A percentile compares a stretch with the other conserved stretches of the same genome.
phyloP scores from a whole-genome alignment of 495 filamentous ascomycete genomes.

The Penicillium alfredii region DNA sequence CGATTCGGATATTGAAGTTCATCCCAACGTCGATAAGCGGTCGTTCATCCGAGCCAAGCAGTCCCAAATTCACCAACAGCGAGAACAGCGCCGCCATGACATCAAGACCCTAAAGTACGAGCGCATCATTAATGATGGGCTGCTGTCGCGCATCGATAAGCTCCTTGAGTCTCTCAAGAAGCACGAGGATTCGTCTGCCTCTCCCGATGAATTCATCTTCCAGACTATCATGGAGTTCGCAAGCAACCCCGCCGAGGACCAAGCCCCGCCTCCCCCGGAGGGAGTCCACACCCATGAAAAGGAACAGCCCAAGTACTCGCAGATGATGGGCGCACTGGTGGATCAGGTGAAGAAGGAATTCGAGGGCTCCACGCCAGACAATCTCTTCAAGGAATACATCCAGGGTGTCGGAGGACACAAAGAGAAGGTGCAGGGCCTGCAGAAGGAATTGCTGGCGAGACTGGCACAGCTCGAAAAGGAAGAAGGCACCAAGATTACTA shows the following conservation, averaged over 20 bases:
- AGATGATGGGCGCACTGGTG: slow-evolving; percentile 89
- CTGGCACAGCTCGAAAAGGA: slow-evolving; percentile 80
- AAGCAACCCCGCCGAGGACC: slow-evolving; percentile 63
- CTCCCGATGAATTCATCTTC: slow-evolving; percentile 79
- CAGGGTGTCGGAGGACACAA: slow-evolving; percentile 70
- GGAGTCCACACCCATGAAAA: slow-evolving; percentile 70
- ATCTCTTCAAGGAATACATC: slow-evolving; percentile 65
- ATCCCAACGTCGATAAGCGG: slow-evolving; percentile 97
- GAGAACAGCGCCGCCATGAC: slow-evolving; percentile 73
- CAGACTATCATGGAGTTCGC: slow-evolving; percentile 76
- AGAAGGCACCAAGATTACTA: slow-evolving; percentile 86
- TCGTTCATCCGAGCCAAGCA: slow-evolving; percentile 99
- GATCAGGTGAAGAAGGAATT: slow-evolving; percentile 92
- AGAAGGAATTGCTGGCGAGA: slow-evolving; percentile 64
- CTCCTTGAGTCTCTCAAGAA: slow-evolving; percentile 65
- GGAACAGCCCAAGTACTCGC: slow-evolving; percentile 79
- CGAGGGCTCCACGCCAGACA: slow-evolving; percentile 57
- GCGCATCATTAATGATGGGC: slow-evolving; percentile 83
- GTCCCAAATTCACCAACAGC: slow-evolving; percentile 88
- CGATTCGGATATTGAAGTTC: slow-evolving; percentile 96
- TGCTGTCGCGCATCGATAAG: slow-evolving; percentile 73
- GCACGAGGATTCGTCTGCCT: slow-evolving; percentile 63
- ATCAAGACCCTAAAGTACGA: slow-evolving; percentile 92
- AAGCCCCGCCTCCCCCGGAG: slow-evolving; percentile 63
- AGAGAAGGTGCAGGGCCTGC: slow-evolving; percentile 68